Evolutionary conservation across 306 rosid species (phyloP).

Genomic region (Pachyrhizus erosus): DNA sequence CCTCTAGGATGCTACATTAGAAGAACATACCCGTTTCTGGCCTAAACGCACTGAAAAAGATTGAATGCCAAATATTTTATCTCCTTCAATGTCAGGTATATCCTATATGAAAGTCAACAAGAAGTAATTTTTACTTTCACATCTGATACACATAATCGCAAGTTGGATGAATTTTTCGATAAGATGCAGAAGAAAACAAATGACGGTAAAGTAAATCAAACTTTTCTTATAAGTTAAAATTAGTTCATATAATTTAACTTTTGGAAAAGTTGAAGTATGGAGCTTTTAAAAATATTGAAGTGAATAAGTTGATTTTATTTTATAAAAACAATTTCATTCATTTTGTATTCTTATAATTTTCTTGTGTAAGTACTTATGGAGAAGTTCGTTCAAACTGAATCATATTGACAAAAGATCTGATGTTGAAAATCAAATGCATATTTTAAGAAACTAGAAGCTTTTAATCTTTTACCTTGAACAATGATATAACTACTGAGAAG

Average conservation of each 20-base stretch:
- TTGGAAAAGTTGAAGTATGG: neutral
- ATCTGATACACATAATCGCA: neutral
- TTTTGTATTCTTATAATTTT: neutral
- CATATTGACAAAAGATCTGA: neutral
- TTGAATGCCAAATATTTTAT: slow-evolving; percentile 62
- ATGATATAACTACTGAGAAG: slow-evolving; percentile 78
- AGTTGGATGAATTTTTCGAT: no score
- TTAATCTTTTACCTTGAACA: slow-evolving; percentile 64
- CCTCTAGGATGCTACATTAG: neutral
- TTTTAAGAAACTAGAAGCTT: neutral
- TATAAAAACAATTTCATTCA: no score
- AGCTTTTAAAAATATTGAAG: neutral
- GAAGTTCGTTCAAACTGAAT: neutral
- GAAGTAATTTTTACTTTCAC: neutral
- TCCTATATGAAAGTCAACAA: slow-evolving; percentile 28
- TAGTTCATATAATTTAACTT: neutral
- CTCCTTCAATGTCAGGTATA: no score
- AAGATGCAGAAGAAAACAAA: no score
- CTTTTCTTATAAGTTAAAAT: no score
- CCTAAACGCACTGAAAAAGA: slow-evolving; percentile 75
- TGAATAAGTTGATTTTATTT: no score
- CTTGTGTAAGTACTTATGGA: no score
- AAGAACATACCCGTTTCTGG: slow-evolving; percentile 56
- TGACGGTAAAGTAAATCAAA: neutral
- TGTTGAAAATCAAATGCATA: neutral